phyloP scores from a whole-genome alignment of 2,329 filamentous ascomycete genomes.

The Sporothrix protearum region DNA sequence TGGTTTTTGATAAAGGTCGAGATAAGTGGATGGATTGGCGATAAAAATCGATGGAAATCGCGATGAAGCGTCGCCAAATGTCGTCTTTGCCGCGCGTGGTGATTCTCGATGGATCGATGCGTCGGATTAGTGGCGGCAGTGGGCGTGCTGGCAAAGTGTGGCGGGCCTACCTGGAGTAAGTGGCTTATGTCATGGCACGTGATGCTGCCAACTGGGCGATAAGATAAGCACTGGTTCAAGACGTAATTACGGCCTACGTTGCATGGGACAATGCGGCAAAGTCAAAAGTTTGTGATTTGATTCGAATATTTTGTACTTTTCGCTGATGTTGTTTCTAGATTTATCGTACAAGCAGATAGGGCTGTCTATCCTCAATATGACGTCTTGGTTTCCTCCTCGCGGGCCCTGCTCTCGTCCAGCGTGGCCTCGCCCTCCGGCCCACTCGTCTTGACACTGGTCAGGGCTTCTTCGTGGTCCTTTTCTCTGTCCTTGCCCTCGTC shows the following conservation, averaged over 20 bases:
- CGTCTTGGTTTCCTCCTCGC: background rate
- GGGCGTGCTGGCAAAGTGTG: background rate
- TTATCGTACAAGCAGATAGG: background rate
- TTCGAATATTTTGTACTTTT: background rate
- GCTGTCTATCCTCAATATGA: background rate
- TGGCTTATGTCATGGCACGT: background rate
- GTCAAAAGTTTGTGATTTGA: background rate
- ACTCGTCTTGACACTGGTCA: slow-evolving; percentile 34
- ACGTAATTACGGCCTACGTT: background rate
- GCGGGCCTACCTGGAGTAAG: background rate
- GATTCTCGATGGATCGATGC: background rate
- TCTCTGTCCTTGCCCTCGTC: background rate
- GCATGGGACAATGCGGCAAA: background rate
- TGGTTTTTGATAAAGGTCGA: slow-evolving; percentile 22
- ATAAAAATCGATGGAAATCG: background rate
- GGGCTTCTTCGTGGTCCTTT: slow-evolving; percentile 25
- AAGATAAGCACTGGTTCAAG: background rate
- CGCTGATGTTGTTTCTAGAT: background rate
- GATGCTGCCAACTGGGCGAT: background rate
- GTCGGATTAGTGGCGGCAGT: slow-evolving; percentile 8
- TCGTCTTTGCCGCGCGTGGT: background rate
- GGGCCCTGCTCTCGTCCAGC: slow-evolving; percentile 25
- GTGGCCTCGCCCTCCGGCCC: slow-evolving; percentile 31
- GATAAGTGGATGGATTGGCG: background rate
- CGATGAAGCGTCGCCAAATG: background rate